Percentiles rank a stretch among this genome's conserved stretches.
These are phyloP conservation scores for Clavulina sp. DNA, from an alignment of 768 basidiomycete species.

Conservation along the genomic window DNA sequence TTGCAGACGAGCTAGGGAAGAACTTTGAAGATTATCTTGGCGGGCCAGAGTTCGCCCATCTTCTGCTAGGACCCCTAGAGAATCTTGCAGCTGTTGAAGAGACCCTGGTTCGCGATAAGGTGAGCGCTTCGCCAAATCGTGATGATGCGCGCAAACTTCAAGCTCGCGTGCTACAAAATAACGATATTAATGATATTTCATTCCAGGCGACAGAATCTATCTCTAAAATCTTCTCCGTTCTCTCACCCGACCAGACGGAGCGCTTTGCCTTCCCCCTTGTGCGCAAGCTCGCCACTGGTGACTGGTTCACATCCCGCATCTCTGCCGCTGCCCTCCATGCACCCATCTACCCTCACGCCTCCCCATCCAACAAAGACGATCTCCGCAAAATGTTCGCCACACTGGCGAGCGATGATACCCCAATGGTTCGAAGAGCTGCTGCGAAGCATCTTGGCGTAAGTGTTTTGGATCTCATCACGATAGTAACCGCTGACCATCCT, in stretches of 20 bases:
- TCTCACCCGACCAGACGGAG: constrained; percentile 69
- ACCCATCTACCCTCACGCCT: constrained; percentile 70
- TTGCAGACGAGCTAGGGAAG: constrained; percentile 87
- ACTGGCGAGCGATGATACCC: constrained; percentile 85
- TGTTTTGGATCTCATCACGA: constrained; percentile 12
- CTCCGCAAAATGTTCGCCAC: constrained; percentile 68
- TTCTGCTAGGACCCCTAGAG: constrained; percentile 81
- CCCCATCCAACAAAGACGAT: constrained; percentile 62
- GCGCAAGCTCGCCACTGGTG: constrained; percentile 74
- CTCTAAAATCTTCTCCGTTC: constrained; percentile 64
- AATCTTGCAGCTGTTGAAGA: constrained; percentile 94
- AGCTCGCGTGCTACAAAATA: background rate
- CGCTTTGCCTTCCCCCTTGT: constrained; percentile 82
- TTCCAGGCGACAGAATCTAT: constrained; percentile 96
- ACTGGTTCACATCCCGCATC: constrained; percentile 98
- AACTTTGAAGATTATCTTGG: constrained; percentile 92
- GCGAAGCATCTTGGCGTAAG: constrained; percentile 92
- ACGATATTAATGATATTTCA: background rate
- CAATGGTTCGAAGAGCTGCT: constrained; percentile 93
- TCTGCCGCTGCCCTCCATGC: constrained; percentile 89
- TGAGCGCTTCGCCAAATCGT: constrained; percentile 23
- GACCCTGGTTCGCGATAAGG: constrained; percentile 95
- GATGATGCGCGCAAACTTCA: too few relatives aligned
- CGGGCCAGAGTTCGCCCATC: constrained; percentile 70
- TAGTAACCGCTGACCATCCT: background rate